These are phyloP conservation scores for Amanita molliuscula DNA, from an alignment of 768 basidiomycete species.

Conservation along the genomic window DNA sequence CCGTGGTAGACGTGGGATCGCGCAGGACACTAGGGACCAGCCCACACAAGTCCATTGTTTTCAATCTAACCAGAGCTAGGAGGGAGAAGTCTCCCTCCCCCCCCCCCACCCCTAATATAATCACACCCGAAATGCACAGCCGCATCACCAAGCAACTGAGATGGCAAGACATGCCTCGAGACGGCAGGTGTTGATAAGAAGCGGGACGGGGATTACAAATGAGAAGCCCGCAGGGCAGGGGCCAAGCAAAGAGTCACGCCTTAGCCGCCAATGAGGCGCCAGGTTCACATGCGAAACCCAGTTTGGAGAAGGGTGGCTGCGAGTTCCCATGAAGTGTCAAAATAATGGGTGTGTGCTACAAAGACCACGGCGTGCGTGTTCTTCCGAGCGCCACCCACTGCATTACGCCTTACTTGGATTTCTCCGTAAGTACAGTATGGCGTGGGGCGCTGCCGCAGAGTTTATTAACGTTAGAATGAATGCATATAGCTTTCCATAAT, in stretches of 20 bases:
- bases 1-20: constrained; percentile 1
- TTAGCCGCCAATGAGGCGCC: not conserved
- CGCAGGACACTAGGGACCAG: not conserved
- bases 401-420: not conserved
- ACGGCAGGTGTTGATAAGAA: too few relatives aligned
- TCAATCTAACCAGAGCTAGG: too few relatives aligned
- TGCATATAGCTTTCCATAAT: not conserved
- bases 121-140: too few relatives aligned
- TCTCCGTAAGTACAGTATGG: not conserved
- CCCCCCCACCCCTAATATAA: too few relatives aligned
- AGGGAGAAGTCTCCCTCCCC: too few relatives aligned
- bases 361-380: not conserved
- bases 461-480: not conserved
- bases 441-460: not conserved
- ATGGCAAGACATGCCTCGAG: too few relatives aligned
- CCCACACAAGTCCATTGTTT: not conserved
- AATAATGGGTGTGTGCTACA: not conserved
- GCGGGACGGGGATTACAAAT: not conserved
- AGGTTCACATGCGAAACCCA: constrained; percentile 1
- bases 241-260: not conserved
- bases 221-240: not conserved
- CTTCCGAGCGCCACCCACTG: not conserved
- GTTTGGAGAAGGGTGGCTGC: not conserved
- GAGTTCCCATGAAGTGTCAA: not conserved
- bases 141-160: too few relatives aligned